Evolutionary conservation across 192 early-diverging fungal genomes (phyloP).

Genomic region (Diversispora eburnea): DNA sequence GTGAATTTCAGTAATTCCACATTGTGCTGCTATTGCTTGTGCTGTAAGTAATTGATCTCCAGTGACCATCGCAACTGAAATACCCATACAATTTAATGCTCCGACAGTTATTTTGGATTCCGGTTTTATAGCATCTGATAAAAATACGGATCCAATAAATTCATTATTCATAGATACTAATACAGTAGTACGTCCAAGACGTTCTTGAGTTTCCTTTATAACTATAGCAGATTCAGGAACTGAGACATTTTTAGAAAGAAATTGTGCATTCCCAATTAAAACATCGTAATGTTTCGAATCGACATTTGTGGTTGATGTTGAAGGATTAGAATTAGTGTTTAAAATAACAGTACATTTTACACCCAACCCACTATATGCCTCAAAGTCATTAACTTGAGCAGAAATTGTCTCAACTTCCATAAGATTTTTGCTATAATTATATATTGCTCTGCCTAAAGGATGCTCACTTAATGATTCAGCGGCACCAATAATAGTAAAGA

Average conservation of each 20-base stretch:
- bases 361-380: slow-evolving; percentile 68
- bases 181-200: slow-evolving; percentile 74
- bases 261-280: slow-evolving; percentile 71
- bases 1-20: slow-evolving; percentile 82
- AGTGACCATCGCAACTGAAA: slow-evolving; percentile 86
- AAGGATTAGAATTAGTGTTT: slow-evolving; percentile 1
- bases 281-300: slow-evolving; percentile 37
- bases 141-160: slow-evolving; percentile 66
- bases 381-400: slow-evolving; percentile 56
- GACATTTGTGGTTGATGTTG: slow-evolving; percentile 13
- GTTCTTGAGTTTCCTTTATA: slow-evolving; percentile 54
- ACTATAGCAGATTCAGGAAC: slow-evolving; percentile 41
- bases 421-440: slow-evolving; percentile 50
- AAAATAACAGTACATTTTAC: slow-evolving; percentile 55
- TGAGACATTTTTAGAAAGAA: slow-evolving; percentile 50
- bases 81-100: slow-evolving; percentile 69
- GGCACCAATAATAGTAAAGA: slow-evolving; percentile 66
- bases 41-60: slow-evolving; percentile 90
- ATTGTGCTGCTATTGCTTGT: slow-evolving; percentile 71
- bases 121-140: slow-evolving; percentile 83
- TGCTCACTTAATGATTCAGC: slow-evolving; percentile 88
- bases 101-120: slow-evolving; percentile 69
- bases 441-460: slow-evolving; percentile 80
- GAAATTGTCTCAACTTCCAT: slow-evolving; percentile 37
- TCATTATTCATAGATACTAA: slow-evolving; percentile 62